Evolutionary conservation across 345 rosid genomes (phyloP).

Genomic region (Psidium friedrichsthalianum): DNA sequence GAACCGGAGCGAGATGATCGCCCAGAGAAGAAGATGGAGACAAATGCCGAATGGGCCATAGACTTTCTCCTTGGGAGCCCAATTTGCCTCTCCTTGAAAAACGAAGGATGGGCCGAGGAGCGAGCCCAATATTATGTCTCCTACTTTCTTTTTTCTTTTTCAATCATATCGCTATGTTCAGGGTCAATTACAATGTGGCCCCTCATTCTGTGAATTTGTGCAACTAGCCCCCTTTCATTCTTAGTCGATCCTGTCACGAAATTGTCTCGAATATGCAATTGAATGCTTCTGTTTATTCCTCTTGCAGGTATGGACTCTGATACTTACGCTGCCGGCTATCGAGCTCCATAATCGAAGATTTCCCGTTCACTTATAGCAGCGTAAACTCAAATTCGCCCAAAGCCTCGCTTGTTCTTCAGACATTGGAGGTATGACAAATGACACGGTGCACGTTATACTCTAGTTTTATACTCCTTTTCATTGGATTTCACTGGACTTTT

Average conservation of each 20-base stretch:
- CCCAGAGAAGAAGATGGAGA: not conserved
- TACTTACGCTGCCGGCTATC: no score
- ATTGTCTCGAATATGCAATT: not conserved
- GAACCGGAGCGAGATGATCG: not conserved
- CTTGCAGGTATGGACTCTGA: not conserved
- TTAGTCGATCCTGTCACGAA: not conserved
- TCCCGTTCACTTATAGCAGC: no score
- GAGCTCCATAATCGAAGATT: no score
- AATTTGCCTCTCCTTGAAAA: accelerated
- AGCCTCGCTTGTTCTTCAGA: no score
- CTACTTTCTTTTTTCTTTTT: not conserved
- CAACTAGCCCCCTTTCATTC: not conserved
- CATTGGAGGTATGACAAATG: not conserved
- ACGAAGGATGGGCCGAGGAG: not conserved
- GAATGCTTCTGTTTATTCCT: not conserved
- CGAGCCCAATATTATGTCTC: not conserved
- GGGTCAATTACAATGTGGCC: not conserved
- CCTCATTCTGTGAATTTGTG: not conserved
- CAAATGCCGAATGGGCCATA: not conserved
- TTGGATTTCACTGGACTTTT: not conserved
- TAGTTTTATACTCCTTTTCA: not conserved
- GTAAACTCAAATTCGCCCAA: no score
- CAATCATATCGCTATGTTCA: not conserved
- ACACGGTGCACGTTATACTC: not conserved
- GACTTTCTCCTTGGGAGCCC: not conserved